Evolutionary conservation across 192 early-diverging fungal species (phyloP).

Genomic region (Lobosporangium transversale): DNA sequence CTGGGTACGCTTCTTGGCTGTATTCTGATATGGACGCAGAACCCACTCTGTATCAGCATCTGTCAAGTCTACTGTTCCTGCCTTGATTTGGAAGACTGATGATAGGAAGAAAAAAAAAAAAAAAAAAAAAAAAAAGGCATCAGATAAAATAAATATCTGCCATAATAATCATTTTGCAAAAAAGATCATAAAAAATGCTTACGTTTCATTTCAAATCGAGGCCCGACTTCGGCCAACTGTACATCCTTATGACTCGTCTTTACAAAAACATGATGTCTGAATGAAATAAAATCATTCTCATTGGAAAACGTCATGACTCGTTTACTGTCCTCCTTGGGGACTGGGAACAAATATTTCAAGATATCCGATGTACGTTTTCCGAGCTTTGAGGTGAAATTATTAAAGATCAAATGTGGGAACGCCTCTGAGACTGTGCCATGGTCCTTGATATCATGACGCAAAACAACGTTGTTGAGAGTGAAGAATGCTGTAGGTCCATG

Average conservation of each 20-base stretch:
- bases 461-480: conserved; percentile 95
- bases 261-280: conserved; percentile 95
- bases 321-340: conserved; percentile 95
- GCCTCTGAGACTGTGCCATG: conserved; percentile 97
- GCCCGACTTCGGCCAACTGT: conserved; percentile 95
- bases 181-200: conserved; percentile 28
- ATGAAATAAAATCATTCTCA: conserved; percentile 96
- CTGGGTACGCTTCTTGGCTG: conserved; percentile 83
- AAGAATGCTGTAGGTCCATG: conserved; percentile 99
- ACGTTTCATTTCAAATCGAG: conserved; percentile 97
- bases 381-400: conserved; percentile 91
- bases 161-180: too few species aligned
- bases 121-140: conserved; percentile 3
- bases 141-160: background rate
- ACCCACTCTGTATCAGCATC: conserved; percentile 99
- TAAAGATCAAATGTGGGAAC: conserved; percentile 95
- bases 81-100: conserved; percentile 92
- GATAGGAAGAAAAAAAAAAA: background rate
- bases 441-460: conserved; percentile 97
- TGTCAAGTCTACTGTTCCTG: conserved; percentile 93
- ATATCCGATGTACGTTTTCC: conserved; percentile 80
- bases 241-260: conserved; percentile 91
- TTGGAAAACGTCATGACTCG: conserved; percentile 98
- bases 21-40: conserved; percentile 88
- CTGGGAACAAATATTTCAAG: conserved; percentile 96